Base-by-base conservation (phyloP, 192 early-diverging fungal species). In the Coemansia sp. region DNA sequence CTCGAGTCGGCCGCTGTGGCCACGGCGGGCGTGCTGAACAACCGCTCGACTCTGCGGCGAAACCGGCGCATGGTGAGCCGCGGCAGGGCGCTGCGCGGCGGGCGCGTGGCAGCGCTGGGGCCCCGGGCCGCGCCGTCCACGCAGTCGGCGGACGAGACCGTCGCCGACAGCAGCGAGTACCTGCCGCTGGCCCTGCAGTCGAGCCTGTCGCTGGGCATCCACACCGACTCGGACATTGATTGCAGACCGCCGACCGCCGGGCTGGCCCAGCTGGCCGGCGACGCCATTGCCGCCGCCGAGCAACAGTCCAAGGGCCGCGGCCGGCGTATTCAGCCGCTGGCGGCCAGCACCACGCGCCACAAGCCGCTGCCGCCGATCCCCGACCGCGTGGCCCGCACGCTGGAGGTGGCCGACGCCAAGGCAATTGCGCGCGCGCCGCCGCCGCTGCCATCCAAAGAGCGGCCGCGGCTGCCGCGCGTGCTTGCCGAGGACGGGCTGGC, bases 41-140 rank as follows among this genome's bases (percentile, higher is more conserved):
- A 42, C 17, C 53, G 62, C 47, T 59, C 73, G 28, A 64, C 66
- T 43, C 50, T 76, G 31, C 61, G 66, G 9, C 53, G 73, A 30
- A 68, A 50, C 52, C 66, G 66, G 19, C 73, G 73, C 36, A 38
- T 76, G 12, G 27, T 69, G 27, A 42, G 53, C 40, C 60, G 60
- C 28, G 45, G 60, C 36, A 46, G 34, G 19, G 48, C 61, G 31
- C 44, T 53, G 23, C 63, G 63, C 23, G 35, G 38, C 14, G 10
- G 31, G 3, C 45, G 43, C 44, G 15, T 30, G 11, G 49, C 22
- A 9, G 29, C 27, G 23, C 21, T 34, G 6, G 36, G 50, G 15
- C 10, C 27, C 22, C 0, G 23, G 21, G 36, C 34, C 25, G 42
- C 50, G 21, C 4, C 11, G 19, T 14, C 51, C 4, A 34, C 30